Conservation (phyloP, 192 early-diverging fungal species). For the Coemansia sp. region DNA sequence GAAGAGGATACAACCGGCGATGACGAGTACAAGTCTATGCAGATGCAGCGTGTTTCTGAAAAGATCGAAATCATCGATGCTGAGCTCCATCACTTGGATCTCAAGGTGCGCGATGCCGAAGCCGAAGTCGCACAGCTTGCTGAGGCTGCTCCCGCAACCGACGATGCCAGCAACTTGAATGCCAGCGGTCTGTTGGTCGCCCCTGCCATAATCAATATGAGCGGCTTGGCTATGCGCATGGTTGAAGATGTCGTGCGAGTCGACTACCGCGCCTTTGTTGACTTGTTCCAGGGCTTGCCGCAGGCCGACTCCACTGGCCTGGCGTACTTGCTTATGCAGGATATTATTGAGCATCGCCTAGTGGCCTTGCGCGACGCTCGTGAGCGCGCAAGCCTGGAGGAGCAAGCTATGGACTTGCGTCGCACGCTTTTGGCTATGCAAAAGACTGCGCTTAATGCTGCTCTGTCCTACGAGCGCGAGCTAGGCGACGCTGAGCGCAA, state of each 20-base stretch:
- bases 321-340: constrained; percentile 45
- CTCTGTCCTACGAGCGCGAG: constrained; percentile 52
- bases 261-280: constrained; percentile 47
- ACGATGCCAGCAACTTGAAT: constrained; percentile 3
- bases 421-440: constrained; percentile 57
- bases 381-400: constrained; percentile 29
- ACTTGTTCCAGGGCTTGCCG: constrained; percentile 30
- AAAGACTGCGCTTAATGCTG: constrained; percentile 49
- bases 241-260: constrained; percentile 56
- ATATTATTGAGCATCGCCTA: constrained; percentile 48
- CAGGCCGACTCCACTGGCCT: constrained; percentile 37
- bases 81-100: constrained; percentile 51
- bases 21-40: constrained; percentile 10
- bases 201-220: constrained; percentile 44
- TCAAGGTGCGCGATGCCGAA: constrained; percentile 54
- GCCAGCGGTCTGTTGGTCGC: constrained; percentile 25
- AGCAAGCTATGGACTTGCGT: constrained; percentile 45
- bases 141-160: constrained; percentile 14
- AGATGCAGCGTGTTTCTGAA: constrained; percentile 31
- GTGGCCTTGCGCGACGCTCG: constrained; percentile 36
- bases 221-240: constrained; percentile 57
- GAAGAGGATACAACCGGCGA: constrained; percentile 15
- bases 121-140: constrained; percentile 50
- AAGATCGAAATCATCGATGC: constrained; percentile 54
- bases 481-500: constrained; percentile 48